Percentiles rank a stretch among this genome's conserved stretches.
phyloP scores from a whole-genome alignment of 148 eudicot species.

The Vaccinium darrowii region DNA sequence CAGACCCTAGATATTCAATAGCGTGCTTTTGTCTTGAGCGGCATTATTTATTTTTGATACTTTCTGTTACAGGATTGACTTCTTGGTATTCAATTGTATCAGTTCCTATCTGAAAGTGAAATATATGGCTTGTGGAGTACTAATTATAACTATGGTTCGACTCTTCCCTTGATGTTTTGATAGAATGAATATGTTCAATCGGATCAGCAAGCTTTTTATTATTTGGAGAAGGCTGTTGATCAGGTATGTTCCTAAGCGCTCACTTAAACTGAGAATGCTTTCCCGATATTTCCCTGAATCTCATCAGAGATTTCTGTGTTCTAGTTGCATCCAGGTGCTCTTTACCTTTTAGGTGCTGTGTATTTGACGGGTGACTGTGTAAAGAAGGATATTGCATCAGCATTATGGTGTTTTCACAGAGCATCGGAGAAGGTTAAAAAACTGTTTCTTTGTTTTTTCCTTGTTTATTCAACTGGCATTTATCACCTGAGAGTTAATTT shows the following conservation, averaged over 20 bases:
- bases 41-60: background rate
- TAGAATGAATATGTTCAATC: slow-evolving; percentile 70
- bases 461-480: slow-evolving; percentile 8
- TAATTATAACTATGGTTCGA: background rate
- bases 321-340: slow-evolving; percentile 95
- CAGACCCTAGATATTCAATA: background rate
- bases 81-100: background rate
- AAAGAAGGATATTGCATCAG: slow-evolving; percentile 71
- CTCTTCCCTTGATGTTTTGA: slow-evolving; percentile 12
- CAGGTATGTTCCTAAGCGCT: too few relatives aligned
- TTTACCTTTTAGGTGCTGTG: slow-evolving; percentile 88
- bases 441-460: background rate
- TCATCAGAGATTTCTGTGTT: slow-evolving; percentile 26
- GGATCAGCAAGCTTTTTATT: too few relatives aligned
- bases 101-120: background rate
- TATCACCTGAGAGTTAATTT: background rate
- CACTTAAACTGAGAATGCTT: too few relatives aligned
- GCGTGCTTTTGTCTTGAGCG: background rate
- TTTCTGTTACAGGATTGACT: background rate
- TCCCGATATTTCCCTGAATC: slow-evolving; percentile 13
- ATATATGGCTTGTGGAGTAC: background rate
- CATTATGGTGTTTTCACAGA: slow-evolving; percentile 93
- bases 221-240: too few relatives aligned
- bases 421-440: slow-evolving; percentile 87
- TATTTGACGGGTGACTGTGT: slow-evolving; percentile 94